A percentile compares a stretch with the other conserved stretches of the same genome.
Conservation (phyloP, 495 filamentous ascomycete species). For the Penicillium ucsense region DNA sequence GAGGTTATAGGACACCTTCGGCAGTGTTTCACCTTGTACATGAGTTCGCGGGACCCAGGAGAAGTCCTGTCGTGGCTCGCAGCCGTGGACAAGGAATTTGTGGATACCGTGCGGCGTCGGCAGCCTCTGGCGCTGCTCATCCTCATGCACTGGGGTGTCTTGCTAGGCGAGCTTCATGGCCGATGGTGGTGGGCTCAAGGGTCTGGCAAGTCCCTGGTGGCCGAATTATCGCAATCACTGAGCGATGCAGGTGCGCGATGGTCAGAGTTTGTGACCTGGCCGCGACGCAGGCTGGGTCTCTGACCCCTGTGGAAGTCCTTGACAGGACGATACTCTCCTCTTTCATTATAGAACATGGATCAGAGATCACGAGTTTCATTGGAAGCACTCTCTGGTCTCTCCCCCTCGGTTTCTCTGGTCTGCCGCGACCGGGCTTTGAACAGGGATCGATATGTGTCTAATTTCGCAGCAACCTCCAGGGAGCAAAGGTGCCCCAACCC, state of each 20-base stretch:
- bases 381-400: no score
- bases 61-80: conserved; percentile 30
- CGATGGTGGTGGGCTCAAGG: conserved; percentile 30
- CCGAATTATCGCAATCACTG: conserved; percentile 18
- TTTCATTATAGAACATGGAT: no score
- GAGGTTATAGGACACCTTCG: conserved; percentile 20
- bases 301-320: conserved; percentile 1
- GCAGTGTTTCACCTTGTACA: conserved; percentile 19
- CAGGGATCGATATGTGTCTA: no score
- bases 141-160: conserved; percentile 31
- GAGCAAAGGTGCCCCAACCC: no score
- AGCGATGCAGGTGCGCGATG: conserved; percentile 11
- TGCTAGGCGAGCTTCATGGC: conserved; percentile 25
- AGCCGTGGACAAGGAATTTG: conserved; percentile 26
- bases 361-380: no score
- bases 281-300: conserved; percentile 20
- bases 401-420: no score
- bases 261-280: conserved; percentile 22
- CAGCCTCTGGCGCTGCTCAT: conserved; percentile 24
- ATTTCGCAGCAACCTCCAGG: no score
- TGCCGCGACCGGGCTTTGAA: no score
- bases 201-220: conserved; percentile 23
- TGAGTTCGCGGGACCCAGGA: conserved; percentile 13
- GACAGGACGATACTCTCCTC: background rate
- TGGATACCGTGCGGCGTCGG: conserved; percentile 20